Evolutionary conservation across 1,139 yeast species (phyloP), one percentile per base, ranked within the genome.

Genomic region (Spathaspora sp.): DNA sequence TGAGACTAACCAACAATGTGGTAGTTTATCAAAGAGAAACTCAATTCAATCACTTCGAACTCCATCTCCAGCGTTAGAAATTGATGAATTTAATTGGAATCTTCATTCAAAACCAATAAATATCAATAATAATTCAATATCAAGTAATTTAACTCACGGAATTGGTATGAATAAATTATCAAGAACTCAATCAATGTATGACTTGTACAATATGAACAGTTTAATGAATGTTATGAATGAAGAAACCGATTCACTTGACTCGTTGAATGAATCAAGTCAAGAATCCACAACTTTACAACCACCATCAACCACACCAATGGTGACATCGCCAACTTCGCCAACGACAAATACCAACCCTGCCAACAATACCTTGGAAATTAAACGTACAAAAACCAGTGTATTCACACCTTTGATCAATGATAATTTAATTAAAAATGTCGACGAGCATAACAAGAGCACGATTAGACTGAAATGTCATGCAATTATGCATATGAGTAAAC

Each of bases 1-100:
- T 38, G 33, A 38, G 6, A 31, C n/a, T 36, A 39, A n/a, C 10
- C 31, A 31, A 38, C 42, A 36, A n/a, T 51, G 44, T 47, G 58
- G 61, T 17, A 55, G 57, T 29, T 50, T 64, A 42, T 53, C 64
- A 9, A 67, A 67, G 42, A 55, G 67, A 41, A 55, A 57, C 31
- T 66, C 74, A 1, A 51, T 65, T 4, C 71, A 68, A 36, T 64
- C 65, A n/a, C 52, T 70, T 46, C 58, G 75, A 45, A 65, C 77
- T 0, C 81, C 81, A 2, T 76, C 81, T 1, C 81, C 82, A 0
- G 73, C 71, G 1, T 45, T 68, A 8, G 82, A 77, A 52, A 59
- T 62, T 45, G 81, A 76, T 16, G 81, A 76, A 26, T 73, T 63
- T 51, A 63, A 64, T 17, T 70, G 77, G 74, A 57, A 47, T 31